A percentile compares a stretch with the other conserved stretches of the same genome.
These are phyloP conservation scores for Neurospora sp. DNA, from an alignment of 2,329 filamentous ascomycete genomes.

Conservation along the genomic window DNA sequence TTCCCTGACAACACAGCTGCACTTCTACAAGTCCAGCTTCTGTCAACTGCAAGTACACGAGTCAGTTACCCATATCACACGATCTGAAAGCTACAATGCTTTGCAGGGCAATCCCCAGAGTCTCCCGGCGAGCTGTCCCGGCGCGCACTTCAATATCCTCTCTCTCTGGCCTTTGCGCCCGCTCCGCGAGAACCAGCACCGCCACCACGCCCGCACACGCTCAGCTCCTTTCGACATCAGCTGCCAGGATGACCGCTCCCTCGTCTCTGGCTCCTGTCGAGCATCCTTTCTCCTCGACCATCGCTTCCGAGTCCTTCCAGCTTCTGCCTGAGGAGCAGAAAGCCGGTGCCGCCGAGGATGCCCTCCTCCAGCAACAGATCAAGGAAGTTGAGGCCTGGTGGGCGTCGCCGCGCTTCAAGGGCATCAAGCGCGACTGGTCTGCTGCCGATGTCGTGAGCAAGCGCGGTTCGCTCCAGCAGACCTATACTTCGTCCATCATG, in stretches of 20 bases:
- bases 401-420: conserved; percentile 71
- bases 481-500: conserved; percentile 89
- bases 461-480: conserved; percentile 75
- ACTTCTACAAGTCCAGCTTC: not conserved
- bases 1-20: not conserved
- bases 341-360: conserved; percentile 70
- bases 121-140: conserved; percentile 13
- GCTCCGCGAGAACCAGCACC: not conserved
- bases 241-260: conserved; percentile 37
- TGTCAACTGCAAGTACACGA: not conserved
- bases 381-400: conserved; percentile 86
- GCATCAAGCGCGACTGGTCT: conserved; percentile 85
- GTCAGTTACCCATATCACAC: not conserved
- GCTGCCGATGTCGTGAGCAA: conserved; percentile 90
- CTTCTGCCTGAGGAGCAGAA: conserved; percentile 71
- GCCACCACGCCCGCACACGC: conserved; percentile 16
- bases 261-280: conserved; percentile 37
- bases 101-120: conserved; percentile 12
- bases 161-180: conserved; percentile 1
- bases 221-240: conserved; percentile 27
- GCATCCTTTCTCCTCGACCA: conserved; percentile 49
- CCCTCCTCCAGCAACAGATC: conserved; percentile 73
- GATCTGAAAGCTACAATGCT: conserved; percentile 13
- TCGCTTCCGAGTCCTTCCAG: conserved; percentile 73
- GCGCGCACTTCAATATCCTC: conserved; percentile 2